These are phyloP conservation scores for Calonectria montana DNA, from an alignment of 2,329 filamentous ascomycete genomes.

Conservation along the genomic window DNA sequence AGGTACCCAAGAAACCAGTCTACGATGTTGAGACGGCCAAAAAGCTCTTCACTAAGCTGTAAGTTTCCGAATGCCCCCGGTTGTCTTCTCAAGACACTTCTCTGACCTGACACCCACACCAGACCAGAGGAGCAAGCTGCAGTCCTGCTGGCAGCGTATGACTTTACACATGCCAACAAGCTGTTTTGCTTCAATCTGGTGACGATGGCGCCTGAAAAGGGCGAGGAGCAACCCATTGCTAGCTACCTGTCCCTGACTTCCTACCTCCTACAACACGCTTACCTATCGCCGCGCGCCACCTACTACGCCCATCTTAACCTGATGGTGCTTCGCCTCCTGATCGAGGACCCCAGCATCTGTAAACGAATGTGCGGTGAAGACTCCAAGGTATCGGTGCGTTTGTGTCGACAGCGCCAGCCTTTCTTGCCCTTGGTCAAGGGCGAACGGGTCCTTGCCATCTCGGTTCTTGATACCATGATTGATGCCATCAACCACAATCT, in stretches of 20 bases:
- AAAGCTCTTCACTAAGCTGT: conserved; percentile 83
- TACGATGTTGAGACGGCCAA: conserved; percentile 85
- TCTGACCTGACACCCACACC: conserved; percentile 16
- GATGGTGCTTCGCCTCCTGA: conserved; percentile 84
- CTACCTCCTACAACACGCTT: conserved; percentile 93
- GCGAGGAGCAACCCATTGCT: conserved; percentile 79
- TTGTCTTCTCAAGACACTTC: background rate
- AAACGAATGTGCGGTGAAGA: conserved; percentile 88
- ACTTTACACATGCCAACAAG: conserved; percentile 95
- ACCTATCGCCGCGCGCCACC: conserved; percentile 81
- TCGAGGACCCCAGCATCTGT: conserved; percentile 85
- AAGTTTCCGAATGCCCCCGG: conserved; percentile 49
- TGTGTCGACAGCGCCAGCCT: conserved; percentile 91
- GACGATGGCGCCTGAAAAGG: conserved; percentile 68
- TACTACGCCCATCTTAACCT: conserved; percentile 88
- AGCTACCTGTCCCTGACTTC: conserved; percentile 89
- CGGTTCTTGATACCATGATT: conserved; percentile 86
- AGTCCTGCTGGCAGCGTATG: conserved; percentile 86
- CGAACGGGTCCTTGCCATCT: conserved; percentile 79
- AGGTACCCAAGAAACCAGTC: conserved; percentile 65
- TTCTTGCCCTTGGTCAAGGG: conserved; percentile 80
- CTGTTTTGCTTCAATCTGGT: conserved; percentile 91
- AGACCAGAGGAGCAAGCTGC: conserved; percentile 85
- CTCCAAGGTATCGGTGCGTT: conserved; percentile 76
- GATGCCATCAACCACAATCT: conserved; percentile 97